Evolutionary conservation across 495 filamentous ascomycete genomes (phyloP).

Genomic region (Recurvomyces mirabilis): DNA sequence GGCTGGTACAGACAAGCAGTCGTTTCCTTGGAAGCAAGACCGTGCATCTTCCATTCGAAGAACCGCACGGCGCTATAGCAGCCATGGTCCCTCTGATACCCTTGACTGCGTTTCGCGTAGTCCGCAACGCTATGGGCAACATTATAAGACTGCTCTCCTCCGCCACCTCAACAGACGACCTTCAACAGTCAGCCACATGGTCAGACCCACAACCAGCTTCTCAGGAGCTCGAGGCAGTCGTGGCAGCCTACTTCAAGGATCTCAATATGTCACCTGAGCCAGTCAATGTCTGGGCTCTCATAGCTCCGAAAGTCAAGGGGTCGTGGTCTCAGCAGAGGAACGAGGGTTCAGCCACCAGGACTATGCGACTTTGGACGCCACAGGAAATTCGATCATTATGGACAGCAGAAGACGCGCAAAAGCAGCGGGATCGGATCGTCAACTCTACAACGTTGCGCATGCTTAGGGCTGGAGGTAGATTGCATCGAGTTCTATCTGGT

Average conservation of each 20-base stretch:
- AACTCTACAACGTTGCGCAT: constrained; percentile 38
- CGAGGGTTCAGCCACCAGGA: not conserved
- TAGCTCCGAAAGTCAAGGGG: constrained; percentile 35
- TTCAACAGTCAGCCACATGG: constrained; percentile 32
- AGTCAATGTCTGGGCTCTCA: constrained; percentile 67
- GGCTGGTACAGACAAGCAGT: not conserved
- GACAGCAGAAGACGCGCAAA: constrained; percentile 7
- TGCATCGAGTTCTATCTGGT: constrained; percentile 51
- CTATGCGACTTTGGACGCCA: not conserved
- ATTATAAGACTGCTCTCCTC: constrained; percentile 57
- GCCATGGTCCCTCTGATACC: constrained; percentile 43
- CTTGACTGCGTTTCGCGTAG: constrained; percentile 50
- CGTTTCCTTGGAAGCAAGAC: constrained; percentile 8
- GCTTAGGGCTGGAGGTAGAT: constrained; percentile 19
- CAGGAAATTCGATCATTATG: constrained; percentile 14
- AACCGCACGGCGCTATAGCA: constrained; percentile 1
- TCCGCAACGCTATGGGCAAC: constrained; percentile 66
- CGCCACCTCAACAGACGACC: not conserved
- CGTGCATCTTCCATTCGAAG: not conserved
- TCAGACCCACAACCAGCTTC: constrained; percentile 67
- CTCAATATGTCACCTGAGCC: constrained; percentile 36
- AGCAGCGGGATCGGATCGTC: constrained; percentile 24
- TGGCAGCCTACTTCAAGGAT: constrained; percentile 47
- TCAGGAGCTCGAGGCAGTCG: constrained; percentile 56
- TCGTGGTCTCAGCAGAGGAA: constrained; percentile 7